Percentiles rank a stretch among this genome's conserved stretches.
Evolutionary conservation across 1,284 basidiomycete species (phyloP).

Genomic region (Mycosarcoma mackinlayi): DNA sequence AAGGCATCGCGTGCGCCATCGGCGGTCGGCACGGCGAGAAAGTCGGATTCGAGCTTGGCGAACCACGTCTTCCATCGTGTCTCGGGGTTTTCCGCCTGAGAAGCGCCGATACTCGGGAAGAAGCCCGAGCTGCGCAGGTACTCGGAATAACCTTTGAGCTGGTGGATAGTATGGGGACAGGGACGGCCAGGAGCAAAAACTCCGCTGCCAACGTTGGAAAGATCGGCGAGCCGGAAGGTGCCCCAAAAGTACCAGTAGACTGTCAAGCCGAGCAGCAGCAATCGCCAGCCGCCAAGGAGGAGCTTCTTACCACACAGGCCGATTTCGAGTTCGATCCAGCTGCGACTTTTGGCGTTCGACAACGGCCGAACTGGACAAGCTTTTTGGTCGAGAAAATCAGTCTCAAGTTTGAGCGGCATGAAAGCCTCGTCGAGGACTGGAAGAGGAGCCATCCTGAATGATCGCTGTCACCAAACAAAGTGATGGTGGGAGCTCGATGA

Average conservation of each 20-base stretch:
- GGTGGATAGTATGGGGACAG: constrained; percentile 8
- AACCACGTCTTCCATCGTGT: constrained; percentile 33
- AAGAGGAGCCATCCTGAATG: constrained; percentile 10
- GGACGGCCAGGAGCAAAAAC: neutral
- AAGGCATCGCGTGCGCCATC: constrained; percentile 45
- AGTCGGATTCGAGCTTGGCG: constrained; percentile 42
- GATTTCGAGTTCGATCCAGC: neutral
- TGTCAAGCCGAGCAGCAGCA: neutral
- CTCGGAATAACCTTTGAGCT: constrained; percentile 17
- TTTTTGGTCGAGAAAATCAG: constrained; percentile 10
- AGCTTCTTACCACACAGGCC: neutral
- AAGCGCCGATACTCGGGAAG: neutral
- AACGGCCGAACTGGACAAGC: neutral
- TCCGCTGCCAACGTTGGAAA: neutral
- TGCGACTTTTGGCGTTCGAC: neutral
- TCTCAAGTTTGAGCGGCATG: constrained; percentile 19
- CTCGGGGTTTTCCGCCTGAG: constrained; percentile 14
- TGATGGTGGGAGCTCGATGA: neutral
- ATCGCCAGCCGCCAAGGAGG: constrained; percentile 2
- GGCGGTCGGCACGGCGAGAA: constrained; percentile 45
- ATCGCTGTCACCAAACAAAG: neutral
- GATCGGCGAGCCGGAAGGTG: neutral
- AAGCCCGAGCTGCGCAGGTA: constrained; percentile 14
- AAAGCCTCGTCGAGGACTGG: constrained; percentile 10
- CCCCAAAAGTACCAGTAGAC: neutral